Conservation (phyloP, 1,284 basidiomycete genomes). For the Moesziomyces sp. region DNA sequence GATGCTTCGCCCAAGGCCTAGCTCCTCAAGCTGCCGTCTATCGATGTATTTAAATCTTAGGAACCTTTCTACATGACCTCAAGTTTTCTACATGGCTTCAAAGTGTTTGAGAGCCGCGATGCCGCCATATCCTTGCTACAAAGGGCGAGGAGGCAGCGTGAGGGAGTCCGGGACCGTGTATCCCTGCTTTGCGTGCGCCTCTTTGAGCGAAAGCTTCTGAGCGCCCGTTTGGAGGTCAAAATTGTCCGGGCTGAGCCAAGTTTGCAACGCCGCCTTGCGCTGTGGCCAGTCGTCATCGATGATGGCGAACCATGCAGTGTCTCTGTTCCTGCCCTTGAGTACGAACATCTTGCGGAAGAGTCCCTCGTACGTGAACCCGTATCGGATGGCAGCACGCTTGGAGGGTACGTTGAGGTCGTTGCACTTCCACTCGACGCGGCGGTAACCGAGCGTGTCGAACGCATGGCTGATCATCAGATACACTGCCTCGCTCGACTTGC, state of each 20-base stretch:
- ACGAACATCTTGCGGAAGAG: conserved; percentile 48
- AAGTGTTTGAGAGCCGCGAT: too few species aligned
- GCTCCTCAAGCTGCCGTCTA: background rate
- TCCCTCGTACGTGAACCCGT: conserved; percentile 54
- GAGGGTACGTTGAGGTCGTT: conserved; percentile 49
- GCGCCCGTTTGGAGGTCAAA: conserved; percentile 22
- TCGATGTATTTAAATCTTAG: too few species aligned
- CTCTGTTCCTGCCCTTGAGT: conserved; percentile 48
- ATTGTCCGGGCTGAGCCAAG: conserved; percentile 46
- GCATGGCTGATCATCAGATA: conserved; percentile 39
- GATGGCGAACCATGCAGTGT: conserved; percentile 57
- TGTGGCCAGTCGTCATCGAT: conserved; percentile 54
- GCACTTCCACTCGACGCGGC: conserved; percentile 61
- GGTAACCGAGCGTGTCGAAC: conserved; percentile 38
- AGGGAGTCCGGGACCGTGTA: conserved; percentile 22
- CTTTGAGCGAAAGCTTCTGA: conserved; percentile 24
- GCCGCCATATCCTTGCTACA: conserved; percentile 5
- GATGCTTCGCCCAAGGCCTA: conserved; percentile 2
- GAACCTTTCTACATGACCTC: too few species aligned
- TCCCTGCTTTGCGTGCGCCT: conserved; percentile 24
- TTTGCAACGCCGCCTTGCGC: conserved; percentile 30
- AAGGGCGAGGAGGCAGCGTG: conserved; percentile 8
- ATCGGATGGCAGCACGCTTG: conserved; percentile 48
- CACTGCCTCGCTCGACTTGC: conserved; percentile 44
- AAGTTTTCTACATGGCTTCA: too few species aligned